Percentiles rank a stretch among this genome's conserved stretches.
Conservation (phyloP, 306 rosid genomes). For the Boehmeria nivea region DNA sequence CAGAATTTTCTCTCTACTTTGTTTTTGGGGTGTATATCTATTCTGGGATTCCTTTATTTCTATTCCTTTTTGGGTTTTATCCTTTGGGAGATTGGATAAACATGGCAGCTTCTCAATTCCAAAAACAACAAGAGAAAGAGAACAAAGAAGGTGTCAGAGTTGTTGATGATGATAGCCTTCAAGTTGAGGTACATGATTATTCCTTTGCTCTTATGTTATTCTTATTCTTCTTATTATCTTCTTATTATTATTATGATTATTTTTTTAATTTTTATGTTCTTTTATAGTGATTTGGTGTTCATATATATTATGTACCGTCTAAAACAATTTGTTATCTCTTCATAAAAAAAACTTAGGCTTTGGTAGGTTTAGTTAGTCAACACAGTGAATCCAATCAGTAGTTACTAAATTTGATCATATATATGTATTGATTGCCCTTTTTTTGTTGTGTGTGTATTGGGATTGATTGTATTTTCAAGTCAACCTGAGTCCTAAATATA, state of each 20-base stretch:
- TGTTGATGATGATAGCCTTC: not conserved
- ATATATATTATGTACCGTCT: no score
- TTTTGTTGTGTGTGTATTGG: no score
- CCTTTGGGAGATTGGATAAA: conserved; percentile 1
- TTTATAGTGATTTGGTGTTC: no score
- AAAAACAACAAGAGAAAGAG: conserved; percentile 2
- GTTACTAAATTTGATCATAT: no score
- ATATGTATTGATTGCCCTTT: no score
- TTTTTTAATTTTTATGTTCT: no score
- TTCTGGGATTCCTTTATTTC: conserved; percentile 2
- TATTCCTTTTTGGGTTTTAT: not conserved
- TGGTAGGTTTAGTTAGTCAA: not conserved
- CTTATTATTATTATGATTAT: no score
- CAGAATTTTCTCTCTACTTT: not conserved
- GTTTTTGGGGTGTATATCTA: not conserved
- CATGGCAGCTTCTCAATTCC: conserved; percentile 18
- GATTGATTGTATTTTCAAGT: no score
- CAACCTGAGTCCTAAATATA: no score
- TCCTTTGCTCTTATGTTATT: not conserved
- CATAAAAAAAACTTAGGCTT: not conserved
- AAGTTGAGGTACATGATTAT: not conserved
- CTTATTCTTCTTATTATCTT: not conserved
- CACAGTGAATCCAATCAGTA: not conserved
- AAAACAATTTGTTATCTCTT: no score
- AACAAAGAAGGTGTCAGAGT: conserved; percentile 4